Conservation (phyloP, 805 yeast genomes). For the Grigorovia humatica region DNA sequence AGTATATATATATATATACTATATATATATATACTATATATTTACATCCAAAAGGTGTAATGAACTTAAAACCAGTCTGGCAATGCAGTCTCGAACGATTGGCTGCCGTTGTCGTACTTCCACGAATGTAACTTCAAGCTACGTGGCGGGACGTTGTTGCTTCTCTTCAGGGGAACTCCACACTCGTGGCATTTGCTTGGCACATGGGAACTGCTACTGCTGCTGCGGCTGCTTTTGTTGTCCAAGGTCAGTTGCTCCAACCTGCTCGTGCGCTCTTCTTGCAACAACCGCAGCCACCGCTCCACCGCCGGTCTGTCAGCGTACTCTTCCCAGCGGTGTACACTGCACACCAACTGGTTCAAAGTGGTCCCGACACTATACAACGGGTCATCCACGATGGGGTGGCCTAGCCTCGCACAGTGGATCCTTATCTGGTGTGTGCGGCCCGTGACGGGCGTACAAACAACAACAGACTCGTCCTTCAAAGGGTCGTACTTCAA, state of each 20-base stretch:
- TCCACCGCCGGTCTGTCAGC: constrained; percentile 4
- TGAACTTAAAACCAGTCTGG: constrained; percentile 1
- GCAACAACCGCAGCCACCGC: constrained; percentile 12
- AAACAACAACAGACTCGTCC: constrained; percentile 51
- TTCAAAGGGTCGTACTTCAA: constrained; percentile 46
- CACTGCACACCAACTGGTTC: constrained; percentile 14
- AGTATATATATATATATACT: neutral
- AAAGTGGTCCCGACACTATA: constrained; percentile 27
- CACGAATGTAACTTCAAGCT: constrained; percentile 27
- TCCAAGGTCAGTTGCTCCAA: constrained; percentile 17
- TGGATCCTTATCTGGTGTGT: constrained; percentile 95
- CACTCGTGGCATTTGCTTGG: constrained; percentile 18
- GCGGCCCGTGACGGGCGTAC: constrained; percentile 86
- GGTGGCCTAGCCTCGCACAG: constrained; percentile 71
- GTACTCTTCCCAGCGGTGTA: constrained; percentile 12
- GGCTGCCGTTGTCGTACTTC: constrained; percentile 20
- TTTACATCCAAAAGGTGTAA: neutral
- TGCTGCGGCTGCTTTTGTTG: too few relatives aligned
- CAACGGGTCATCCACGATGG: constrained; percentile 84
- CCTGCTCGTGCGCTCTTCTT: constrained; percentile 29
- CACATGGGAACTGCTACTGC: too few relatives aligned
- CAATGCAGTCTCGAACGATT: constrained; percentile 32
- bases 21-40: neutral
- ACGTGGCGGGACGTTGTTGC: constrained; percentile 18
- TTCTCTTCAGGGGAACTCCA: constrained; percentile 4